Evolutionary conservation across 192 early-diverging fungal species (phyloP).

Genomic region (Podila horticola): DNA sequence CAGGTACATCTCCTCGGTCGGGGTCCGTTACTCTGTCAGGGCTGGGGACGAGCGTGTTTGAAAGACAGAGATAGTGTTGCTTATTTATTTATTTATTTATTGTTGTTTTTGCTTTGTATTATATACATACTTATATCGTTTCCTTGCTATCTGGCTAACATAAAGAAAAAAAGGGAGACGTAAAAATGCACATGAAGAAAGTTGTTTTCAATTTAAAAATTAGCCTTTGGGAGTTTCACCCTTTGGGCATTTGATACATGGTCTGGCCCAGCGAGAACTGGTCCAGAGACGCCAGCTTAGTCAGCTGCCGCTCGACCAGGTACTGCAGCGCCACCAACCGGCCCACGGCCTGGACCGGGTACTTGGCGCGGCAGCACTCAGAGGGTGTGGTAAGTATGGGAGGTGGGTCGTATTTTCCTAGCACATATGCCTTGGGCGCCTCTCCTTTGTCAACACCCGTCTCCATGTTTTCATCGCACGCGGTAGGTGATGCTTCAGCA

Average conservation of each 20-base stretch:
- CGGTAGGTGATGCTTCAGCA: no score
- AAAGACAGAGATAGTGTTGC: background rate
- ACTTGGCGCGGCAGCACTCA: background rate
- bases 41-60: slow-evolving; percentile 29
- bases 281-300: slow-evolving; percentile 6
- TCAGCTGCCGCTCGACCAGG: slow-evolving; percentile 16
- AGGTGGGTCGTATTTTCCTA: background rate
- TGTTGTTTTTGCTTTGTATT: background rate
- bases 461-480: no score
- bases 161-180: no score
- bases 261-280: background rate
- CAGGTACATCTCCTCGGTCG: slow-evolving; percentile 30
- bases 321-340: slow-evolving; percentile 16
- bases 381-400: background rate
- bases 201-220: no score
- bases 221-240: background rate
- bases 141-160: background rate
- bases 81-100: background rate
- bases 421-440: no score
- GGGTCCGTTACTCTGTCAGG: slow-evolving; percentile 24
- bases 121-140: background rate
- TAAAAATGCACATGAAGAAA: no score
- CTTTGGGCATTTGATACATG: background rate
- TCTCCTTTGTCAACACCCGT: no score
- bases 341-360: slow-evolving; percentile 5